A percentile compares a stretch with the other conserved stretches of the same genome.
phyloP scores from a whole-genome alignment of 2,329 filamentous ascomycete species.

The Tothia fuscella region DNA sequence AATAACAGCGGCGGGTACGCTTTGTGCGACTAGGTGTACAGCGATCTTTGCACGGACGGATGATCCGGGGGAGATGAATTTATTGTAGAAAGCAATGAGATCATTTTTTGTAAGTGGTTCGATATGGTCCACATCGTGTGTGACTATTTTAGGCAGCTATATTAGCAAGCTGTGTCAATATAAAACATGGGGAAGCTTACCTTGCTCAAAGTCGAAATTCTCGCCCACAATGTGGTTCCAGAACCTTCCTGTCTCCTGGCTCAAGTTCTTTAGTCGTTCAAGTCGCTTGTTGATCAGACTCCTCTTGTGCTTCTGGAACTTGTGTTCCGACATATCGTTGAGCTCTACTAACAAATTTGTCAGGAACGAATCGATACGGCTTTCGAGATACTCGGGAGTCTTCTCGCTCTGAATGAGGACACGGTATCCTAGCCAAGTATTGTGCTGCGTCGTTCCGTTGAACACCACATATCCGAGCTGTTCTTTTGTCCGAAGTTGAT shows the following conservation, averaged over 20 bases:
- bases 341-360: constrained; percentile 53
- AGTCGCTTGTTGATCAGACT: constrained; percentile 77
- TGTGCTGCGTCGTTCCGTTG: constrained; percentile 61
- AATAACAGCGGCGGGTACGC: constrained; percentile 26
- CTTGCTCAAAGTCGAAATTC: constrained; percentile 78
- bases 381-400: constrained; percentile 70
- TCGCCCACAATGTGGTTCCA: constrained; percentile 80
- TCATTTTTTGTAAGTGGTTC: constrained; percentile 66
- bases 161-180: constrained; percentile 1
- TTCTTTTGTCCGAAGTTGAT: constrained; percentile 91
- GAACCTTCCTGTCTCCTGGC: constrained; percentile 69
- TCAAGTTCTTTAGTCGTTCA: constrained; percentile 86
- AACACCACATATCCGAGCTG: constrained; percentile 96
- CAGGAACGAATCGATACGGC: constrained; percentile 78
- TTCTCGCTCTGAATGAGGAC: constrained; percentile 92
- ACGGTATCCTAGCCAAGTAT: constrained; percentile 65
- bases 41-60: constrained; percentile 66
- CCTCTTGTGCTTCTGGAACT: constrained; percentile 84
- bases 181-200: constrained; percentile 38
- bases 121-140: constrained; percentile 65
- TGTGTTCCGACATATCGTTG: constrained; percentile 63
- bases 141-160: constrained; percentile 38
- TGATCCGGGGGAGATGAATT: constrained; percentile 65
- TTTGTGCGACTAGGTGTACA: constrained; percentile 71
- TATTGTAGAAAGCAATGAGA: constrained; percentile 65